Percentiles rank a stretch among this genome's conserved stretches.
Conservation (phyloP, 805 yeast genomes). For the Barnettozyma salicaria region DNA sequence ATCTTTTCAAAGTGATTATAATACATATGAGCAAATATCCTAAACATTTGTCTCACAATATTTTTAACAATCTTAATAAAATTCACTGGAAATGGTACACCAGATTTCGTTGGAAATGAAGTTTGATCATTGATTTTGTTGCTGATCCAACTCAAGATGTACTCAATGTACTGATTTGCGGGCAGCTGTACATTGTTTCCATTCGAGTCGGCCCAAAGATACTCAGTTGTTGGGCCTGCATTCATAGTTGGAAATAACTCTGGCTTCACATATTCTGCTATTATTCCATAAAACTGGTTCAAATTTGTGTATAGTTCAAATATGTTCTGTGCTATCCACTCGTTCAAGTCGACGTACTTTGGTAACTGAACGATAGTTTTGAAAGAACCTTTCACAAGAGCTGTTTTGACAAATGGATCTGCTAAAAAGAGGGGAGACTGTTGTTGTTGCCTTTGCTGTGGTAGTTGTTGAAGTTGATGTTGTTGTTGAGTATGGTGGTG, state of each 20-base stretch:
- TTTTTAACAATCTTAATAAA: conserved; percentile 79
- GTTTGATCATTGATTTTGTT: conserved; percentile 84
- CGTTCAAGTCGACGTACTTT: conserved; percentile 87
- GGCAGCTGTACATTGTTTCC: conserved; percentile 83
- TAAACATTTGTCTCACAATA: conserved; percentile 85
- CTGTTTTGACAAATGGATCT: conserved; percentile 91
- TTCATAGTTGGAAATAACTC: conserved; percentile 90
- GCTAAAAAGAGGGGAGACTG: conserved; percentile 55
- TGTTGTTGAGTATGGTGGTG: conserved; percentile 21
- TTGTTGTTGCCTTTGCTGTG: conserved; percentile 17
- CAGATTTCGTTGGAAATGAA: conserved; percentile 86
- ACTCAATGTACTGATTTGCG: conserved; percentile 88
- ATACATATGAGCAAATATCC: conserved; percentile 92
- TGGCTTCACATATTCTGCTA: conserved; percentile 86
- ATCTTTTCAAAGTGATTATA: conserved; percentile 92
- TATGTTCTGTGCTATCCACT: conserved; percentile 91
- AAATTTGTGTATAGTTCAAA: conserved; percentile 85
- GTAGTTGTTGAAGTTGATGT: conserved; percentile 15
- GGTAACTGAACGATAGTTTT: conserved; percentile 94
- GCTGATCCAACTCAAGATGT: conserved; percentile 85
- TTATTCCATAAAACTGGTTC: conserved; percentile 84
- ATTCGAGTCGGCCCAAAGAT: conserved; percentile 80
- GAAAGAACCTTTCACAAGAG: conserved; percentile 93
- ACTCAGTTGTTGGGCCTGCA: conserved; percentile 90
- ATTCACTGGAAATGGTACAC: conserved; percentile 81